Percentiles rank a stretch among this genome's conserved stretches.
phyloP scores from a whole-genome alignment of 768 basidiomycete species.

The Suillus decipiens region DNA sequence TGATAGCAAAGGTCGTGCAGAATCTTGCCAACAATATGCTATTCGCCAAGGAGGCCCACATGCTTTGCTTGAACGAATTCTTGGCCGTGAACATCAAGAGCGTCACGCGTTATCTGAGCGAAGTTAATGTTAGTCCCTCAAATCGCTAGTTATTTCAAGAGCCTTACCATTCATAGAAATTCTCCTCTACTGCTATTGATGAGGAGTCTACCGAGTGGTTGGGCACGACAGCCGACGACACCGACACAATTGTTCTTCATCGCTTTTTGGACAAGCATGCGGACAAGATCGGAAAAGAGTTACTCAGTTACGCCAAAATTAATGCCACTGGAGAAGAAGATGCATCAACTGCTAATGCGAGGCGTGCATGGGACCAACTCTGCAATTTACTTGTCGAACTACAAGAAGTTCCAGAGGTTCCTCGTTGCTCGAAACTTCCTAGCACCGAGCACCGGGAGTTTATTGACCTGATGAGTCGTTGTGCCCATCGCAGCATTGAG shows the following conservation, averaged over 20 bases:
- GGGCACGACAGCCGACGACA: constrained; percentile 78
- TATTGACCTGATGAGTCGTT: constrained; percentile 65
- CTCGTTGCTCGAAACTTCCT: constrained; percentile 51
- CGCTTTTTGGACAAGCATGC: constrained; percentile 84
- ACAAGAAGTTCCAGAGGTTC: constrained; percentile 66
- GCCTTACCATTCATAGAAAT: constrained; percentile 38
- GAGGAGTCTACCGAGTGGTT: constrained; percentile 74
- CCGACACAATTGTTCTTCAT: constrained; percentile 80
- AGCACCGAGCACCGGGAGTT: constrained; percentile 63
- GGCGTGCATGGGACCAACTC: constrained; percentile 81
- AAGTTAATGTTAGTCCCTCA: constrained; percentile 57
- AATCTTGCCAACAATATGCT: constrained; percentile 93
- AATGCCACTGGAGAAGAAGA: constrained; percentile 53
- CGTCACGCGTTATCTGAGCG: constrained; percentile 76
- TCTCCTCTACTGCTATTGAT: constrained; percentile 43
- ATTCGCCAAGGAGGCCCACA: constrained; percentile 88
- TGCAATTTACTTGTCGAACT: constrained; percentile 81
- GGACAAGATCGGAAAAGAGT: constrained; percentile 85
- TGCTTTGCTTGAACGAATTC: constrained; percentile 80
- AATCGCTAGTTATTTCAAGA: neutral
- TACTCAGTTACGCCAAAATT: constrained; percentile 66
- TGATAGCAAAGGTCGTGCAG: constrained; percentile 91
- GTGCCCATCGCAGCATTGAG: constrained; percentile 58
- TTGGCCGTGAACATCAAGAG: constrained; percentile 66
- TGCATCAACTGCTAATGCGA: constrained; percentile 59